Evolutionary conservation across 106 monocot genomes (phyloP), one percentile per base, ranked within the genome.

Genomic region (Dendrobium officinale): DNA sequence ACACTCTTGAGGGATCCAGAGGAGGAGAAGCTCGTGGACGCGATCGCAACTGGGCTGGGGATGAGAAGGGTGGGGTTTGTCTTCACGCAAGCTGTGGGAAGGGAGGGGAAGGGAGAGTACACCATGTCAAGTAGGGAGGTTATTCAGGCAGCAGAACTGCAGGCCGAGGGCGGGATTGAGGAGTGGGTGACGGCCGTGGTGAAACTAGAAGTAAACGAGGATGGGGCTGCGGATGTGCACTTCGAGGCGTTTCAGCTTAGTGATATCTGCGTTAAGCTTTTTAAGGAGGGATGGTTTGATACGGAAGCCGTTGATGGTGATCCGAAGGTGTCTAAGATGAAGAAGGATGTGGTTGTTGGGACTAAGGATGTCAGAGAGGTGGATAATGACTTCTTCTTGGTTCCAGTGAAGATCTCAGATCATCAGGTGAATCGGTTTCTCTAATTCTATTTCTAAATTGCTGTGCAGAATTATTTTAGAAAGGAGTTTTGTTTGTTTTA

Each of bases 231-330:
- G 0, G 94, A 98, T 77, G 98, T 95, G 73, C 98, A 98, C 81
- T 95, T 98, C 54, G 98, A 98, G 87, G 98, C 98, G 5, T 98
- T 98, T 82, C 98, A 98, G 92, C 87, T 98, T 91, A 98, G 98
- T 56, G 98, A 98, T 74, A 86, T 81, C 22, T 98, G 98, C 44
- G 81, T 95, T 15, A 86, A 80, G 80, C 85, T 98, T 70, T 95
- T 93, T 77, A 98, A 87, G 88, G 98, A 98, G 5, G 92, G 87
- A 27, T 83, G 86, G 84, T 88, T 98, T 59, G 91, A 86, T 22
- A 91, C 84, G 6, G 95, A 96, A 59, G 44, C 82, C 24, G 79
- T 82, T 31, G 88, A 88, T 42, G 91, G 85, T 19, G 90, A 89
- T 42, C 95, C 92, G 3, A 89, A 90, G 79, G 43, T 98, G 27